Evolutionary conservation across 192 early-diverging fungal species (phyloP), one percentile per base, ranked within the genome.

Genomic region (Coemansia sp.): DNA sequence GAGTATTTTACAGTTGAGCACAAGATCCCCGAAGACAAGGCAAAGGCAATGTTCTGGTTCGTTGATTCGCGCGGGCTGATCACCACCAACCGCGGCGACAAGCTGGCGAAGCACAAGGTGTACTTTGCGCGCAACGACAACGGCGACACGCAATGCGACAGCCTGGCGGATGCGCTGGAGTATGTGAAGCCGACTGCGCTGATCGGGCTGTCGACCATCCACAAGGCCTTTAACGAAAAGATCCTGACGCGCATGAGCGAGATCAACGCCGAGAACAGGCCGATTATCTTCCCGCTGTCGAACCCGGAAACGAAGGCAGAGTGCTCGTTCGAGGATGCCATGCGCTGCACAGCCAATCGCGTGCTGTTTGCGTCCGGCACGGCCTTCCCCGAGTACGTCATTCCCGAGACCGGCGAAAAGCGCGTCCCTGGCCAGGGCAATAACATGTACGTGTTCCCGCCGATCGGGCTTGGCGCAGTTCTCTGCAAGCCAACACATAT

Each of bases 391-490:
- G 67, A 87, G 24, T 90, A 90, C 69, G 86, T 77, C 3, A 76
- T 91, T 23, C 78, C 75, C 0, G 88, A 88, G 23, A 75, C 86
- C 20, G 61, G 67, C 68, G 64, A 78, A 38, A 66, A 51, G 30
- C 62, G 60, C 9, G 63, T 90, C 41, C 92, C 93, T 4, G 94
- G 91, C 7, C 92, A 95, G 76, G 93, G 92, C 53, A 95, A 96
- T 84, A 96, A 96, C 84, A 94, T 93, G 91, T 98, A 96, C 73
- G 91, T 93, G 60, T 98, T 97, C 88, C 96, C 96, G n/a, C 91
- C 94, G 57, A 88, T 98, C 43, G 96, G 96, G 6, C 85, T 96
- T 24, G 96, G 96, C 62, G 77, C 91, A 14, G 87, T 90, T 46
- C 74, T 97, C 34, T 89, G 92, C 64, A 89, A 90, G 68, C 84